Evolutionary conservation across 1,284 basidiomycete genomes (phyloP).

Genomic region (Ganoderma meredithae): DNA sequence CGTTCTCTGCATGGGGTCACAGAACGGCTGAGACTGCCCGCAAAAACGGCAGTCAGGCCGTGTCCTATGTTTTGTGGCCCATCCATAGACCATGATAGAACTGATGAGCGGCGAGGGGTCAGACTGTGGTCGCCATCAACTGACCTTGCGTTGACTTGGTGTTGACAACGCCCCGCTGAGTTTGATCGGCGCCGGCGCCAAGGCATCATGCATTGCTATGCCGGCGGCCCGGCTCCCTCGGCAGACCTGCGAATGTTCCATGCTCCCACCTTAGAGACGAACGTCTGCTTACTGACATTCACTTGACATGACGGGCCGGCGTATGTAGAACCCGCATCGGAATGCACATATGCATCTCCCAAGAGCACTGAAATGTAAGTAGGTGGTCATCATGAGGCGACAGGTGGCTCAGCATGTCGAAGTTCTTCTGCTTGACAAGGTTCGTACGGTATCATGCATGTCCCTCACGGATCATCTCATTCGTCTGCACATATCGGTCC

Average conservation of each 20-base stretch:
- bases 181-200: slow-evolving; percentile 6
- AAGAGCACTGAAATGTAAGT: neutral
- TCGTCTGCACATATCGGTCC: neutral
- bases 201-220: slow-evolving; percentile 4
- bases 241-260: neutral
- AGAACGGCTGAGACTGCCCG: slow-evolving; percentile 26
- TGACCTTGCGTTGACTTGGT: neutral
- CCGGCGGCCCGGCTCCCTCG: neutral
- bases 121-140: neutral
- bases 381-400: neutral
- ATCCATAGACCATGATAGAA: neutral
- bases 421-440: too few species aligned
- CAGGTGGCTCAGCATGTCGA: neutral
- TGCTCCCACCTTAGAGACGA: neutral
- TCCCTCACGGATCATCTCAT: neutral
- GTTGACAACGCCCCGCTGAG: neutral
- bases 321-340: neutral
- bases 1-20: slow-evolving; percentile 14
- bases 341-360: neutral
- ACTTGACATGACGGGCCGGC: too few species aligned
- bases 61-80: neutral
- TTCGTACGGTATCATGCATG: neutral
- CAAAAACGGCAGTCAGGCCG: neutral
- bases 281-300: neutral
- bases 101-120: slow-evolving; percentile 2